Base-by-base conservation (phyloP, 2,329 filamentous ascomycete species). In the Ambrosiella xylebori region DNA sequence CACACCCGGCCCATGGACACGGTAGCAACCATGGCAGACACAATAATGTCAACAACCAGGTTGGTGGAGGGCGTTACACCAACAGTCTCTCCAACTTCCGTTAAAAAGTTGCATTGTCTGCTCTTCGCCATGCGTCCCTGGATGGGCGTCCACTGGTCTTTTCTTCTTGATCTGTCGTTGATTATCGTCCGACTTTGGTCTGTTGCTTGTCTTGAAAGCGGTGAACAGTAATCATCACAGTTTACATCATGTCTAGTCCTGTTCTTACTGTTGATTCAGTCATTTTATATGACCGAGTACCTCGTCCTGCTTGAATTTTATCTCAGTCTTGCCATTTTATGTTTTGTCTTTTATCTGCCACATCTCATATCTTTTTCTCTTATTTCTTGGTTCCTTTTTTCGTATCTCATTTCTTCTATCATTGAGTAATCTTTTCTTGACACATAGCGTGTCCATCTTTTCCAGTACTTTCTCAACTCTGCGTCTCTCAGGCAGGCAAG, bases 301-400 rank as follows among this genome's bases (percentile, higher is more conserved):
- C 3, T 17, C n/a, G 9, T 17, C 44, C 7, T 47, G 44, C 44
- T 47, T 47, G 11, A 8, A 17, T 17, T n/a, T 17, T 13, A 2
- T 47, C n/a, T 47, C 44, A 3, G 11, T 27, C 27, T 27, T 27
- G 27, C 5, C 4, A 27, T 27, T 27, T 27, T 47, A 15, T 47
- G 44, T 47, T 47, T 47, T 17, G 44, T 17, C 19, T 8, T 15
- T 47, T 47, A 47, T 47, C n/a, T 47, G 3, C 44, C 44, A 47
- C 44, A 47, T 47, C 19, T 47, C 40, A 40, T 56, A 44, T 59
- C 45, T 56, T 13, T 17, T 11, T 38, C 15, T 9, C 44, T 49
- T 35, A 39, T 37, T 17, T 58, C 47, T 54, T 54, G 12, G 54
- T 57, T 27, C 47, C 36, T 38, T 50, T 36, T 54, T 58, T 50